Conservation (phyloP, 495 filamentous ascomycete genomes). For the Podospora fimiseda region DNA sequence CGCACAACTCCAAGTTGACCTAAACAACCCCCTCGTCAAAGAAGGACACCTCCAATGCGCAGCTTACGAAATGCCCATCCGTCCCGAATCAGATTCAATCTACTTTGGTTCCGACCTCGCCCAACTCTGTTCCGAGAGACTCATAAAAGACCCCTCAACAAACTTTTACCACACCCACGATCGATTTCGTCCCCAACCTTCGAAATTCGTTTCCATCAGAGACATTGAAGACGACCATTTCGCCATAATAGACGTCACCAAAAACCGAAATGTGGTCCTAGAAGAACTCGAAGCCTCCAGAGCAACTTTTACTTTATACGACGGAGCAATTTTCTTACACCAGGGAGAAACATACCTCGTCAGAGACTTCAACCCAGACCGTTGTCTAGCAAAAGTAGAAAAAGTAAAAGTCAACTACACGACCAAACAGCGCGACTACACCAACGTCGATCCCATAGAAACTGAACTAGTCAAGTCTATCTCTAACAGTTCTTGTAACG, state of each 20-base stretch:
- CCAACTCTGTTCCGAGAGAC: conserved; percentile 65
- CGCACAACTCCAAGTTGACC: conserved; percentile 78
- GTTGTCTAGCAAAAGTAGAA: conserved; percentile 60
- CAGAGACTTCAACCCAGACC: conserved; percentile 75
- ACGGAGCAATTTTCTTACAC: conserved; percentile 95
- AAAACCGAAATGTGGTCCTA: conserved; percentile 74
- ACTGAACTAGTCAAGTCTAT: conserved; percentile 76
- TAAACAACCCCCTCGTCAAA: conserved; percentile 82
- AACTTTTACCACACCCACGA: conserved; percentile 89
- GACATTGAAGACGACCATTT: conserved; percentile 92
- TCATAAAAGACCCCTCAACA: conserved; percentile 57
- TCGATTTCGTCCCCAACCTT: conserved; percentile 80
- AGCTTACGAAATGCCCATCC: conserved; percentile 89
- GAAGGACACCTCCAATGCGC: conserved; percentile 96
- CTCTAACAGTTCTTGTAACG: conserved; percentile 39
- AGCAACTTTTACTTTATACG: conserved; percentile 93
- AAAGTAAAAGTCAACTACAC: conserved; percentile 93
- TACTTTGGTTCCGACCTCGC: conserved; percentile 78
- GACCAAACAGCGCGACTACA: conserved; percentile 88
- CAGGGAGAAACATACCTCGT: conserved; percentile 90
- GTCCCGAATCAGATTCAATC: conserved; percentile 59
- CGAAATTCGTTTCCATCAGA: conserved; percentile 76
- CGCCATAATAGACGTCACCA: conserved; percentile 83
- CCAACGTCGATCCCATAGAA: conserved; percentile 85
- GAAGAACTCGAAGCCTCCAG: conserved; percentile 95